Conservation (phyloP, 2,329 filamentous ascomycete genomes). For the Neofusicoccum laricinum region DNA sequence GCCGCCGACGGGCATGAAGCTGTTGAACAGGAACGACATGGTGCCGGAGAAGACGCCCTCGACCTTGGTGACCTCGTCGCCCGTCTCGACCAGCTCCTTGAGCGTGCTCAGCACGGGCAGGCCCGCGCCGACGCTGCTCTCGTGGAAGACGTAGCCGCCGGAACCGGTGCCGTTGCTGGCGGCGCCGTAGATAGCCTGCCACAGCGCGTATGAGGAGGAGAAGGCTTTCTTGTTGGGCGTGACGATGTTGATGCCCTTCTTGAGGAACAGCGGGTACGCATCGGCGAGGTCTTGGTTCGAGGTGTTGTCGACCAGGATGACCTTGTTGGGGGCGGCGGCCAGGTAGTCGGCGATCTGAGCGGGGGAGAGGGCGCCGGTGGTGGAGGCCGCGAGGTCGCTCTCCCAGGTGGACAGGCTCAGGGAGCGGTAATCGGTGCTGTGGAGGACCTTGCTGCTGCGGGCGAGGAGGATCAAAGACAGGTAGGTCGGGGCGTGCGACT, state of each 20-base stretch:
- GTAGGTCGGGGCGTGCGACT: conserved; percentile 55
- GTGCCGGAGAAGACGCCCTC: conserved; percentile 98
- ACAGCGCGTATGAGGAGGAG: conserved; percentile 74
- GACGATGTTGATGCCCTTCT: conserved; percentile 81
- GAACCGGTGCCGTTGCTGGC: conserved; percentile 58
- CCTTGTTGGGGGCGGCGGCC: conserved; percentile 70
- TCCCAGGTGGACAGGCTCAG: conserved; percentile 62
- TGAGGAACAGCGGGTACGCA: conserved; percentile 76
- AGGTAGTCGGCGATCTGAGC: conserved; percentile 76
- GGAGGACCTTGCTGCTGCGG: conserved; percentile 79
- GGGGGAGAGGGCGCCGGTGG: conserved; percentile 63
- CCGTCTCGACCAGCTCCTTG: conserved; percentile 90
- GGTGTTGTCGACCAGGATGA: conserved; percentile 92
- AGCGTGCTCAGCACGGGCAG: conserved; percentile 91
- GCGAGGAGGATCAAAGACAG: conserved; percentile 81
- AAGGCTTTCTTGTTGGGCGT: conserved; percentile 99
- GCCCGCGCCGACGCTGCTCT: conserved; percentile 90
- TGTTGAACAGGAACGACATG: conserved; percentile 98
- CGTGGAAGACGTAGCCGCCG: conserved; percentile 83
- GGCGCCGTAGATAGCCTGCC: conserved; percentile 80
- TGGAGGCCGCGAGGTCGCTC: conserved; percentile 59
- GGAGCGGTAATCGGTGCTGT: conserved; percentile 68
- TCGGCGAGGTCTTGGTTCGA: conserved; percentile 83
- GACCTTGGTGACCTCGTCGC: conserved; percentile 86
- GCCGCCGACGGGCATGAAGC: conserved; percentile 78